Base-by-base conservation (phyloP, 345 rosid genomes). In the Eucalyptus regnans region DNA sequence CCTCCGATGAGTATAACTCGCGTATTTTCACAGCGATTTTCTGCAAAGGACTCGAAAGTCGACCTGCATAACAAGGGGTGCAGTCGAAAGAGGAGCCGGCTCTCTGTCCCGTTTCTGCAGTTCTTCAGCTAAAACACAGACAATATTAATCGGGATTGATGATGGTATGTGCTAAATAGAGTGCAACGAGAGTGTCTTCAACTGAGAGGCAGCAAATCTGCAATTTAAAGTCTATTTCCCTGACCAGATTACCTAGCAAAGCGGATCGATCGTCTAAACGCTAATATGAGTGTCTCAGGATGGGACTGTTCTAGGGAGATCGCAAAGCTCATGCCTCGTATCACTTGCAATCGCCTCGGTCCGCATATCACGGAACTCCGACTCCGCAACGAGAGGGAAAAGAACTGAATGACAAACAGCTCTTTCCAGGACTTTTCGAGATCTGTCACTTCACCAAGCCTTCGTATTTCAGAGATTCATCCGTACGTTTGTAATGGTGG, bases 291-390 rank as follows among this genome's bases (percentile, higher is more conserved):
- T 18, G 46, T 71, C 83, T 18, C 43, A 43, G 22, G 83, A 71
- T 37, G 0, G 8, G 46, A 9, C 10, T 37, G 13, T 71, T 37
- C 27, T 5, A 37, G 27, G 27, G 46, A 71, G 46, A 3, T 37
- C 0, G 27, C 13, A 71, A 71, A 71, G 0, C 43, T 37, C 46
- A 20, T 5, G 83, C 83, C 14, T 37, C 3, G 27, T 10, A 71
- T 71, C 27, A 41, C 46, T 71, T 37, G 27, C 11, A 12, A 9
- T 37, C 22, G 5, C 83, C 83, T 5, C 7, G 0, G 27, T 71
- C 27, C 27, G 5, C 14, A 10, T 5, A 20, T 33, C 3, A 0
- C 1, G 0, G 14, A 71, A 37, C 83, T 71, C 83, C 3, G 0
- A 9, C 83, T 71, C 46, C 1, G 0, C 81, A 71, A 18, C 46